Evolutionary conservation across 345 rosid genomes (phyloP).

Genomic region (Kandelia obovata): DNA sequence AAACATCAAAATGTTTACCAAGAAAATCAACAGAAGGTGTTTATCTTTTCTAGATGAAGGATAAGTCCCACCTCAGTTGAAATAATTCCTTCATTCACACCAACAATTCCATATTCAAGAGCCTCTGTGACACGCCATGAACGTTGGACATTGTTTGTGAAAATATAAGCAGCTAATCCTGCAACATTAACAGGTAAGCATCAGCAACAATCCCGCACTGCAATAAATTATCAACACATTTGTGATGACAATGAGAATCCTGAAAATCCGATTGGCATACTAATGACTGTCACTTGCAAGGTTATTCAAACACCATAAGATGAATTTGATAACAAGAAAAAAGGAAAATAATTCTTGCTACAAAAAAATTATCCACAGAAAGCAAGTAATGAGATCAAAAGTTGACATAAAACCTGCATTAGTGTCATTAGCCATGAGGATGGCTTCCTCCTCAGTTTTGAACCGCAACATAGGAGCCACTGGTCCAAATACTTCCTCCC

Average conservation of each 20-base stretch:
- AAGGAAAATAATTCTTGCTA: background rate
- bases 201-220: background rate
- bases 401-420: slow-evolving; percentile 53
- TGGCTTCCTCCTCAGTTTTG: slow-evolving; percentile 90
- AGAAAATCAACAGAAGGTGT: slow-evolving; percentile 4
- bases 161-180: slow-evolving; percentile 94
- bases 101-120: slow-evolving; percentile 86
- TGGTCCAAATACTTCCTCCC: slow-evolving; percentile 97
- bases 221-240: background rate
- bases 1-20: slow-evolving; percentile 2
- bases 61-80: slow-evolving; percentile 71
- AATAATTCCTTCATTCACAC: slow-evolving; percentile 88
- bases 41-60: background rate
- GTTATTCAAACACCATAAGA: no score
- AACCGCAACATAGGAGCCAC: slow-evolving; percentile 83
- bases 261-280: background rate
- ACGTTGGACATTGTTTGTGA: slow-evolving; percentile 78
- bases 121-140: slow-evolving; percentile 94
- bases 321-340: background rate
- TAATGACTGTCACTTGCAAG: background rate
- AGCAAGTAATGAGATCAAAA: background rate
- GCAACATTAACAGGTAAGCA: slow-evolving; percentile 20
- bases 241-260: background rate
- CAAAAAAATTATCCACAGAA: slow-evolving; percentile 1
- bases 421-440: slow-evolving; percentile 74